Conservation (phyloP, 306 rosid species). For the Luffa acutangula region DNA sequence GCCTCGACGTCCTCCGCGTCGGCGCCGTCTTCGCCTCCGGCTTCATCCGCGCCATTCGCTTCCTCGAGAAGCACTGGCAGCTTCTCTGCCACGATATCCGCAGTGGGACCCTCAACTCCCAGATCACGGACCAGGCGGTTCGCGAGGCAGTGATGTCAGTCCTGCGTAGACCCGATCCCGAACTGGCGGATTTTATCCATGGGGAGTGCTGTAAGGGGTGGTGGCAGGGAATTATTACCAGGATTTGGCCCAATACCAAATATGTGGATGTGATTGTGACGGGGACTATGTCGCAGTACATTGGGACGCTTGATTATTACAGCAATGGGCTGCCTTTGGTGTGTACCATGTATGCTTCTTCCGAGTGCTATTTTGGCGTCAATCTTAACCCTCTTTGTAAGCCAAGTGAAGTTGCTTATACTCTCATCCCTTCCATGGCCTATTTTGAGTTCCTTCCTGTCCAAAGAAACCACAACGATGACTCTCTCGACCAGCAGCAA, state of each 20-base stretch:
- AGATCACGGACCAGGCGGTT: constrained; percentile 8
- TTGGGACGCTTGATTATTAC: constrained; percentile 14
- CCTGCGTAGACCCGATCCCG: neutral
- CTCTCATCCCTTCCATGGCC: constrained; percentile 20
- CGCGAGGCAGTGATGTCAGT: neutral
- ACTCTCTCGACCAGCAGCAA: neutral
- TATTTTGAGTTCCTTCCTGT: constrained; percentile 15
- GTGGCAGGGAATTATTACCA: constrained; percentile 6
- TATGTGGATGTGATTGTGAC: constrained; percentile 16
- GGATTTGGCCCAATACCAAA: constrained; percentile 12
- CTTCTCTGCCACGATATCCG: constrained; percentile 12
- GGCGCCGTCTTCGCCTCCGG: constrained; percentile 17
- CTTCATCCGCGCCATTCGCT: constrained; percentile 16
- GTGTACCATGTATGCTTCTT: constrained; percentile 18
- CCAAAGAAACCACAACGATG: neutral
- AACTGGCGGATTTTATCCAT: neutral
- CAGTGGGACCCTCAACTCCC: neutral
- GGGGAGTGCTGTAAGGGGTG: neutral
- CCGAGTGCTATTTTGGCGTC: constrained; percentile 15
- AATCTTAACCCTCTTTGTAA: constrained; percentile 13
- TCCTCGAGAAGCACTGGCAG: constrained; percentile 13
- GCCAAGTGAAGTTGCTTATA: constrained; percentile 14
- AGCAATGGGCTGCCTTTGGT: constrained; percentile 15
- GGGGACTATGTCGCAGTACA: constrained; percentile 16
- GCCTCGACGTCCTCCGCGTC: constrained; percentile 7